Base-by-base conservation (phyloP, 176 grass and related monocot genomes). In the Coix lacrymajobi region DNA sequence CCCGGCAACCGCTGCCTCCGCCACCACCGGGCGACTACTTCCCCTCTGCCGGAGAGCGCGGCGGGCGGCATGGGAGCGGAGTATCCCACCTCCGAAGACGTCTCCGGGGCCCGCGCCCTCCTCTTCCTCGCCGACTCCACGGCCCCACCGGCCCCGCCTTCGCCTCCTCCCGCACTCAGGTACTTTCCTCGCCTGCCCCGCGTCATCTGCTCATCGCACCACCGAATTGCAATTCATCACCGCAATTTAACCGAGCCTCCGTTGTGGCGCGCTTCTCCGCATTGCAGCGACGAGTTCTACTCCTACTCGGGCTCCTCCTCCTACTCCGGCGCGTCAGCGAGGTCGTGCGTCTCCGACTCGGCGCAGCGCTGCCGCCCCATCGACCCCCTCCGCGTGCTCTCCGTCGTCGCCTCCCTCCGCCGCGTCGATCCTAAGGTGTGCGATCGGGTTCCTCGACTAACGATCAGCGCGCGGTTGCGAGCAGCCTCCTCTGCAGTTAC, bases 301-400 rank as follows among this genome's bases (percentile, higher is more conserved):
- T 82, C 33, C 78, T 66, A 89, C 87, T 89, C 82, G 32, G 40
- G 77, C 24, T 85, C 78, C 66, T 90, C 69, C 12, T 85, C 88
- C 71, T 61, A 64, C 88, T 81, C 88, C 43, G 43, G 38, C 28
- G 46, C 73, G 54, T 89, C 88, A 34, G 78, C 73, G 44, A 72
- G 72, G 83, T 89, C 88, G 34, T 89, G 88, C 78, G 88, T 89
- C 33, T 89, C 83, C 73, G 72, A 89, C 52, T 77, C 83, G 9
- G 62, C 45, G 66, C 83, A 32, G 26, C 79, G 79, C n/a, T 17
- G 66, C 56, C 83, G 79, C 45, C 66, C 66, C 36, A 16, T 82
- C 45, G 58, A 86, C 56, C 83, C 88, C 6, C 88, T 90, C 57
- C 83, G 88, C 46, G 66, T 90, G 66, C 88, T 90, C 73, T 24